Evolutionary conservation across 75 land plant genomes (phyloP).

Genomic region (Cupressus sempervirens): DNA sequence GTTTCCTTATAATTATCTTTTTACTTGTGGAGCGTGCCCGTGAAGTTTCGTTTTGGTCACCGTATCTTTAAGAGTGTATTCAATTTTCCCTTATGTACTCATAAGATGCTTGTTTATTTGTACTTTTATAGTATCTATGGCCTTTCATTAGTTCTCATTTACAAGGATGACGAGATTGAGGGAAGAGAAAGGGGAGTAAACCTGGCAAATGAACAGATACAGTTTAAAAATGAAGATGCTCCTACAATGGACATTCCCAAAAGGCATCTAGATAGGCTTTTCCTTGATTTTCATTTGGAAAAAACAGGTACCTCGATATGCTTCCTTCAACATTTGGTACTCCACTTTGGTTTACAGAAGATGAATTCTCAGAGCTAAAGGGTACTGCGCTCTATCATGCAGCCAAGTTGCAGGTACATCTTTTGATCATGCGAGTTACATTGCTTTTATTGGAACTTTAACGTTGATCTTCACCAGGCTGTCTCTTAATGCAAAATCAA

Average conservation of each 20-base stretch:
- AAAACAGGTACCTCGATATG: constrained; percentile 74
- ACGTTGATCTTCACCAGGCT: neutral
- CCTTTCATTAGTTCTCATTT: neutral
- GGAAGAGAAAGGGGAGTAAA: neutral
- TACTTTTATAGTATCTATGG: neutral
- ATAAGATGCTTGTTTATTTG: neutral
- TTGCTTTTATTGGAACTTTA: neutral
- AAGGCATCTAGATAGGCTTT: neutral
- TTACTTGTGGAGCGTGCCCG: constrained; percentile 73
- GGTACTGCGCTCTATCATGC: constrained; percentile 78
- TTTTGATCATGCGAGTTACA: neutral
- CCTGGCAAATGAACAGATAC: neutral
- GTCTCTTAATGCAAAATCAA: neutral
- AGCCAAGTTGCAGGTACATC: constrained; percentile 62
- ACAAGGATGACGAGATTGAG: neutral
- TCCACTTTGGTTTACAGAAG: constrained; percentile 81
- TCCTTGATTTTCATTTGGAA: neutral
- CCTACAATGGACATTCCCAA: neutral
- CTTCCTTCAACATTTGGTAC: constrained; percentile 80
- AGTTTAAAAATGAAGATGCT: neutral
- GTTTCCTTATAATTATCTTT: constrained; percentile 75
- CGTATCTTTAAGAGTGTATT: constrained; percentile 45
- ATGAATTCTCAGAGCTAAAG: constrained; percentile 74
- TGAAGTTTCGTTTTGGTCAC: constrained; percentile 75
- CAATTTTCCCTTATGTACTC: neutral